A percentile compares a stretch with the other conserved stretches of the same genome.
Conservation (phyloP, 1,284 basidiomycete species). For the Malassezia furfur region DNA sequence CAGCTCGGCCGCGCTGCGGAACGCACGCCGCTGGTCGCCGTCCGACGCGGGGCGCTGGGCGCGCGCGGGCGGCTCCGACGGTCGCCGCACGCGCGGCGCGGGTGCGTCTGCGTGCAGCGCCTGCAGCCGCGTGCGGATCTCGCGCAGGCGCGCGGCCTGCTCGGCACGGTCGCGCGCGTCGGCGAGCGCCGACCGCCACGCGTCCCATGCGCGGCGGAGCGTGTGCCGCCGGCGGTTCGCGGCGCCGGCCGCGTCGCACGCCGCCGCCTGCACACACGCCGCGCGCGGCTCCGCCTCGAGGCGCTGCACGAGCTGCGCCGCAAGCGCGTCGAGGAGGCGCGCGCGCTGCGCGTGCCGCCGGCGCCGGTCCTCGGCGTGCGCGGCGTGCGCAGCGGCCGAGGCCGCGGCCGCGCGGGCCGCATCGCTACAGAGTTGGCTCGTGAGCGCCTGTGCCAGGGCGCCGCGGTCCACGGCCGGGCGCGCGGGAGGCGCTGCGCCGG, state of each 20-base stretch:
- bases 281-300: neutral
- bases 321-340: neutral
- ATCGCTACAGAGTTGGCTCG: neutral
- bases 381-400: neutral
- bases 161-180: constrained; percentile 1
- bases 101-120: neutral
- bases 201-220: neutral
- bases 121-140: constrained; percentile 6
- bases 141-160: constrained; percentile 10
- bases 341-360: neutral
- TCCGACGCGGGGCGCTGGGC: neutral
- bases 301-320: neutral
- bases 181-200: constrained; percentile 3
- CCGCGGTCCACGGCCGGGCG: neutral
- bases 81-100: neutral
- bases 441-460: too few species aligned
- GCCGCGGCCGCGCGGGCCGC: neutral
- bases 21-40: neutral
- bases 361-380: neutral
- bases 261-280: neutral
- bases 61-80: neutral
- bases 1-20: neutral
- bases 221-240: neutral
- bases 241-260: neutral
- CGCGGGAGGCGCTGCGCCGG: neutral